Evolutionary conservation across 2,329 filamentous ascomycete genomes (phyloP), one percentile per base, ranked within the genome.

Genomic region (Xylariaceae sp.): DNA sequence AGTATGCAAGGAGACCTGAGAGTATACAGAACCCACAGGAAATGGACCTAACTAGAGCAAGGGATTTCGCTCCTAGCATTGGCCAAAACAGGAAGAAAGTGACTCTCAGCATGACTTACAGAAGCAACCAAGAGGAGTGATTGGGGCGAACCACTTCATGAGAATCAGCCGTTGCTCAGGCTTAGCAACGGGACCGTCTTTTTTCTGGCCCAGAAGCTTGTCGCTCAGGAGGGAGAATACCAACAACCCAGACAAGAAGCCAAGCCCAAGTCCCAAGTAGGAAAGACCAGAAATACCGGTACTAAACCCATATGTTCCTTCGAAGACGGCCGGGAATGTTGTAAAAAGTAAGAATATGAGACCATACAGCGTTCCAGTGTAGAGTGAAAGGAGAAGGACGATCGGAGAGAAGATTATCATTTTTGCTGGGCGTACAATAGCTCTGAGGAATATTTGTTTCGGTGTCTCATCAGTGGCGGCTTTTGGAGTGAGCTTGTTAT

Each of bases 101-200:
- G n/a, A 16, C 33, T 9, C 6, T 31, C 8, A 6, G 33, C n/a
- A 9, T n/a, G n/a, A 36, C 33, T 11, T 16, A 36, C 33, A 9
- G 33, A 60, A 58, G 31, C 49, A 53, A 16, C 58, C 58, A 12
- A 58, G 24, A 7, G 58, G 54, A 9, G 48, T 36, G 7, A 46
- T 46, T 6, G 58, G 58, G 21, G 58, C 53, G 43, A 60, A 29
- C 58, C 58, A 60, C 21, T 57, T 60, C 58, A 60, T 60, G 1
- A 60, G 26, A 26, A 60, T 57, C 43, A 60, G 23, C 16, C 58
- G 39, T 39, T 54, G 26, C 26, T 60, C 58, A 14, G 58, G 58
- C 16, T 37, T 26, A 31, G 48, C 48, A 6, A 36, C 6, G n/a
- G 19, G 21, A n/a, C 24, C 34, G 17, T 36, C 53, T 6, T 37